Evolutionary conservation across 768 basidiomycete genomes (phyloP).

Genomic region (Tylopilus sp.): DNA sequence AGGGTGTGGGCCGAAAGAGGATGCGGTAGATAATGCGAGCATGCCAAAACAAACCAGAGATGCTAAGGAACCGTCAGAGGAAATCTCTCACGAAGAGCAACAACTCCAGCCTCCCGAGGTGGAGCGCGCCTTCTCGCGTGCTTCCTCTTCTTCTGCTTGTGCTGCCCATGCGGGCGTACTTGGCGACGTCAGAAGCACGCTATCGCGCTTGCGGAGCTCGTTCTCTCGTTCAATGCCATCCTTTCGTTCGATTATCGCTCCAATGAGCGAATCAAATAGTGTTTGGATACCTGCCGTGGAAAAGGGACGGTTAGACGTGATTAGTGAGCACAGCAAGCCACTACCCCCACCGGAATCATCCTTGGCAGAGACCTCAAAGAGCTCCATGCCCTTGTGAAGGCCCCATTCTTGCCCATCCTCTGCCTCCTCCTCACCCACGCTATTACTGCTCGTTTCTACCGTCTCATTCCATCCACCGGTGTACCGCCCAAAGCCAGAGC

Average conservation of each 20-base stretch:
- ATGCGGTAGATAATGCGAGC: conserved; percentile 19
- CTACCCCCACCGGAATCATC: conserved; percentile 64
- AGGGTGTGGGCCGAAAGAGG: conserved; percentile 15
- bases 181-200: conserved; percentile 67
- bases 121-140: conserved; percentile 48
- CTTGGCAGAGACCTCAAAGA: conserved; percentile 91
- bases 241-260: conserved; percentile 73
- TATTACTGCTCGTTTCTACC: conserved; percentile 61
- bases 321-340: conserved; percentile 1
- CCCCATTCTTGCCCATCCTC: conserved; percentile 66
- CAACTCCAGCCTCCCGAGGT: conserved; percentile 61
- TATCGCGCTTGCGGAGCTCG: conserved; percentile 75
- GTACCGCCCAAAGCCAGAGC: conserved; percentile 51
- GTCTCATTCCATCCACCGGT: conserved; percentile 54
- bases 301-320: conserved; percentile 9
- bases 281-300: conserved; percentile 62
- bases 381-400: conserved; percentile 76
- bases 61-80: conserved; percentile 3
- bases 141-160: conserved; percentile 79
- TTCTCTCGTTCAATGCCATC: conserved; percentile 81
- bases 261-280: conserved; percentile 77
- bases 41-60: conserved; percentile 17
- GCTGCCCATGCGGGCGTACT: conserved; percentile 72
- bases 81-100: conserved; percentile 45
- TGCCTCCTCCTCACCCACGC: conserved; percentile 60